phyloP scores from a whole-genome alignment of 305 asterid species.

The Petunia hybrid region DNA sequence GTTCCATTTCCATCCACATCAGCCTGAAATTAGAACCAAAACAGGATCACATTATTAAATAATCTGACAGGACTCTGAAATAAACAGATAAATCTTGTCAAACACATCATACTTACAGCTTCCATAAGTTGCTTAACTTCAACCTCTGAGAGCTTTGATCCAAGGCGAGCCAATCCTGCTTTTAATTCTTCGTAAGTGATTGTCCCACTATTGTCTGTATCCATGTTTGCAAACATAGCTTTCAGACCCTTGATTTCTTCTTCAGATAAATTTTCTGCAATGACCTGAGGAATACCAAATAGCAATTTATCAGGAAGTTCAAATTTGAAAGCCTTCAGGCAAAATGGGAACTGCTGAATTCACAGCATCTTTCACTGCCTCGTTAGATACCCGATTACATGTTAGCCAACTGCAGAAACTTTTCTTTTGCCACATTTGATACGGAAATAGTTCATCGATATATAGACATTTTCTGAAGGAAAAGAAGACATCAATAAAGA shows the following conservation, averaged over 20 bases:
- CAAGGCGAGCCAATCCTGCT: conserved; percentile 69
- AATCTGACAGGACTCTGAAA: not conserved
- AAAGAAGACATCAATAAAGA: not conserved
- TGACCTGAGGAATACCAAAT: conserved; percentile 52
- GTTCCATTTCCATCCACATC: conserved; percentile 72
- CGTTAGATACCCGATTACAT: not conserved
- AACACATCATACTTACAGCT: conserved; percentile 56
- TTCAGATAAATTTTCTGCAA: conserved; percentile 70
- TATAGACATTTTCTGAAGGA: not conserved
- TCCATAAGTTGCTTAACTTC: conserved; percentile 86
- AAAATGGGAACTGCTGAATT: not conserved
- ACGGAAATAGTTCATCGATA: not conserved
- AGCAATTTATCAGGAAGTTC: conserved; percentile 20
- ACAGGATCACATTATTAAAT: not conserved
- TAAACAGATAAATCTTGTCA: conserved; percentile 26
- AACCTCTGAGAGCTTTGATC: conserved; percentile 69
- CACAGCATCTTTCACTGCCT: not conserved
- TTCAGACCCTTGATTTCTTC: conserved; percentile 80
- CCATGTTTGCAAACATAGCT: conserved; percentile 69
- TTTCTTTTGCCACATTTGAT: not conserved
- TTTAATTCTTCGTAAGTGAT: conserved; percentile 75
- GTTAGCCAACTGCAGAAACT: not conserved
- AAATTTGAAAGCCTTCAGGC: not conserved
- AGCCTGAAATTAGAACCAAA: conserved; percentile 51
- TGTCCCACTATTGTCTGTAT: conserved; percentile 78